Evolutionary conservation across 345 rosid species (phyloP).

Genomic region (Cardamine occulta): DNA sequence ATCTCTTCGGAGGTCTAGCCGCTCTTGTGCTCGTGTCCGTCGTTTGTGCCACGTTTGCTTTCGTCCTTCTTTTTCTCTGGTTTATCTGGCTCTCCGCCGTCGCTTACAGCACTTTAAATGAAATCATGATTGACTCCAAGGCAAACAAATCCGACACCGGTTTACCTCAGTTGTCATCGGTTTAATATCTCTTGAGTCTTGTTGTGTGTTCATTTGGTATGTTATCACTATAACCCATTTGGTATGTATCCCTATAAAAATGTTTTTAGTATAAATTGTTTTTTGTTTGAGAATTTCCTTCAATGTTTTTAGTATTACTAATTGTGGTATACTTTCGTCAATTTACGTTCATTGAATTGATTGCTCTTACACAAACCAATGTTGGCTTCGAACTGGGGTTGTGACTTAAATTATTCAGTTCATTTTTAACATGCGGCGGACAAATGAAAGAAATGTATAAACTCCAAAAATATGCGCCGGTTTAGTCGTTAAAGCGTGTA

Average conservation of each 20-base stretch:
- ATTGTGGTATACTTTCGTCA: too few relatives aligned
- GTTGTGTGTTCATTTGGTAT: too few relatives aligned
- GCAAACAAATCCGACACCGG: background rate
- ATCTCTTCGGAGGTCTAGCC: conserved; percentile 27
- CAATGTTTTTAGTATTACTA: too few relatives aligned
- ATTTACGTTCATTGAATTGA: background rate
- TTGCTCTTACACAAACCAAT: background rate
- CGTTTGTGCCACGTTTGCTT: background rate
- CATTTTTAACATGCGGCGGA: background rate
- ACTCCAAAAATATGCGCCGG: background rate
- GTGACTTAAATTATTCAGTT: background rate
- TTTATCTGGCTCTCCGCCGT: conserved; percentile 19
- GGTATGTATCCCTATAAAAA: too few relatives aligned
- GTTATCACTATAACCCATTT: too few relatives aligned
- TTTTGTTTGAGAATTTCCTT: too few relatives aligned
- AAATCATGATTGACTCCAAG: background rate
- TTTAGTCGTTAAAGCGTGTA: background rate
- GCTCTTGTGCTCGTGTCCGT: conserved; percentile 8
- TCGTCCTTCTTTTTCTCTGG: conserved; percentile 14
- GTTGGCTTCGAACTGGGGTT: background rate
- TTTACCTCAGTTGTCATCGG: background rate
- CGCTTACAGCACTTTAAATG: background rate
- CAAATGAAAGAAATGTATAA: background rate
- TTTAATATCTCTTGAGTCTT: too few relatives aligned
- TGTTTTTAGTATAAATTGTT: too few relatives aligned